Percentiles rank a stretch among this genome's conserved stretches.
These are phyloP conservation scores for Whalleya microplaca DNA, from an alignment of 2,329 filamentous ascomycete genomes.

Conservation along the genomic window DNA sequence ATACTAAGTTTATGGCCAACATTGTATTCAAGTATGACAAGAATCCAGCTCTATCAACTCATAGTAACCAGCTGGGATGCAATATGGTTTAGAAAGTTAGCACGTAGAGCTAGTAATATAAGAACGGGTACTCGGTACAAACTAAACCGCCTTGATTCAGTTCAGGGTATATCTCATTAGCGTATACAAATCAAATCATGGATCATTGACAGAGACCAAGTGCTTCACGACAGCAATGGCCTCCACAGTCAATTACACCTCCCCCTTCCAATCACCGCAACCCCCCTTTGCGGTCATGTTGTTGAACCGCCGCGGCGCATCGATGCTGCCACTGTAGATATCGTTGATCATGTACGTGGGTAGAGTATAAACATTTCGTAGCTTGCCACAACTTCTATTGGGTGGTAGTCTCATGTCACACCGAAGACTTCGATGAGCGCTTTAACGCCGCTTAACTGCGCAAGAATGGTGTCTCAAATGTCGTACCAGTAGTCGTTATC, in stretches of 20 bases:
- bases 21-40: too few relatives aligned
- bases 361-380: background rate
- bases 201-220: background rate
- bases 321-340: background rate
- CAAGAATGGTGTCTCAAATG: conserved; percentile 47
- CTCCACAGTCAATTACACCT: background rate
- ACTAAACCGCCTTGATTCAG: background rate
- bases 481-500: conserved; percentile 96
- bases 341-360: background rate
- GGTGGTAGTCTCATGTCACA: background rate
- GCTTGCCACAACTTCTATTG: background rate
- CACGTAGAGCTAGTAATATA: too few relatives aligned
- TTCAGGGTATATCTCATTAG: conserved; percentile 1
- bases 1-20: too few relatives aligned
- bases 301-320: background rate
- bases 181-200: background rate
- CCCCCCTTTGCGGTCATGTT: background rate
- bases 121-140: background rate
- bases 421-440: too few relatives aligned
- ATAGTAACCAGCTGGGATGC: too few relatives aligned
- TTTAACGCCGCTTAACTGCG: background rate
- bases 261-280: background rate
- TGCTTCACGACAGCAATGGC: background rate
- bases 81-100: too few relatives aligned
- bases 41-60: too few relatives aligned